Base-by-base conservation (phyloP, 805 yeast genomes). In the Ogataea ganodermae region DNA sequence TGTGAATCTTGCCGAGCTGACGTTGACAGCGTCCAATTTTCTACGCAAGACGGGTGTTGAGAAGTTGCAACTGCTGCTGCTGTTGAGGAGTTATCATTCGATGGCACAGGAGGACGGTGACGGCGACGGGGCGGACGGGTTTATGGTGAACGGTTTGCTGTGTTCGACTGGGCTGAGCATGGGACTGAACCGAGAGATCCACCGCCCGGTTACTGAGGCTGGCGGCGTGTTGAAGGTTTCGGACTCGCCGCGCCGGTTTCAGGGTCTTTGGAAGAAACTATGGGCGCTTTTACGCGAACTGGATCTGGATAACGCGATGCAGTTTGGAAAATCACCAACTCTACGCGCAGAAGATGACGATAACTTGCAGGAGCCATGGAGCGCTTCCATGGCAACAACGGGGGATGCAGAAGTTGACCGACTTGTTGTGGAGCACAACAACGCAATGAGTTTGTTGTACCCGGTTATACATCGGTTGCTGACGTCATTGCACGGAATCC, bases 41-140 rank as follows among this genome's bases (percentile, higher is more conserved):
- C 56, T 73, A 22, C 61, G 76, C 35, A 66, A 67, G 45, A 56
- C 74, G 5, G 71, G 71, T 28, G 46, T 79, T 27, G 70, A 71
- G 10, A 61, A 75, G 6, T 51, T 78, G 26, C 83, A 78, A 58
- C 64, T 74, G 23, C 61, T 75, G 3, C 50, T 74, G 35, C 60
- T 69, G 35, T 56, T 69, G 28, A 62, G 76, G 48, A 52, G 66
- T 31, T 78, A 78, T 61, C 74, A 64, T 52, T 61, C 56, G 26
- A 54, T 65, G 50, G 67, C 78, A 0, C 80, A 77, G 4, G 80
- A 76, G 55, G 78, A 76, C 55, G 78, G 79, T 18, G 81, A 78
- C 52, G 78, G 78, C 6, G 74, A 71, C 37, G 73, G 72, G 9
- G 64, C 71, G 14, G 75, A 72, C 46, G 69, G 76, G 1, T 63